These are phyloP conservation scores for Boletellus deceptivus DNA, from an alignment of 1,284 basidiomycete species.

Conservation along the genomic window DNA sequence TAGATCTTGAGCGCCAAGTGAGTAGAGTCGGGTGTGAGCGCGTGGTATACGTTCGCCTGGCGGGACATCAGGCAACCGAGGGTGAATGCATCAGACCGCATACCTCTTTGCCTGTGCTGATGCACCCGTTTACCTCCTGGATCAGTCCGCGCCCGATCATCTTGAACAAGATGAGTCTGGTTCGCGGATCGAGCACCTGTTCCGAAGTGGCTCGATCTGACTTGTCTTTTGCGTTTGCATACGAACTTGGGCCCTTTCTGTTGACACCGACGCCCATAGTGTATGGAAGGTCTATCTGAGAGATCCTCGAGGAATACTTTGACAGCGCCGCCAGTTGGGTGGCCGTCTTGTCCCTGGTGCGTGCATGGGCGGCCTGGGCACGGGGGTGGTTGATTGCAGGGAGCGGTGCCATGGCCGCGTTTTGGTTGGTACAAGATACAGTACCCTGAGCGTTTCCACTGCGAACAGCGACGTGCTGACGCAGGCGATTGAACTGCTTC, in stretches of 20 bases:
- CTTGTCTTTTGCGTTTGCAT: constrained; percentile 89
- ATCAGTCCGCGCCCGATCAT: constrained; percentile 88
- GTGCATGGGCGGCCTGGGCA: constrained; percentile 40
- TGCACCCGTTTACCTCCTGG: constrained; percentile 87
- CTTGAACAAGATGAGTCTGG: constrained; percentile 87
- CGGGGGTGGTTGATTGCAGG: constrained; percentile 72
- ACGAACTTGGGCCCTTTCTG: constrained; percentile 83
- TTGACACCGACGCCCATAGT: constrained; percentile 80
- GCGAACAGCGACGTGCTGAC: constrained; percentile 78
- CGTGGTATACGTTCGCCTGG: constrained; percentile 93
- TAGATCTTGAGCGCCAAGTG: constrained; percentile 96
- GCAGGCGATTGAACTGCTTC: constrained; percentile 91
- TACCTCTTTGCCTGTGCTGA: constrained; percentile 95
- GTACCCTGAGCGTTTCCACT: constrained; percentile 62
- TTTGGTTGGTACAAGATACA: constrained; percentile 48
- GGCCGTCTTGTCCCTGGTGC: constrained; percentile 51
- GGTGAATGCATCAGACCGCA: constrained; percentile 15
- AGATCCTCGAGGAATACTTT: constrained; percentile 67
- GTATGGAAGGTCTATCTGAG: constrained; percentile 73
- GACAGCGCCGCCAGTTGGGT: constrained; percentile 70
- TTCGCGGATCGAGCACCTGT: constrained; percentile 91
- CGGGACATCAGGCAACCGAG: constrained; percentile 6
- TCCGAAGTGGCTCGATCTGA: constrained; percentile 92
- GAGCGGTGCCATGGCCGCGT: constrained; percentile 55
- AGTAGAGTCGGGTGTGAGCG: constrained; percentile 57